Base-by-base conservation (phyloP, 805 yeast genomes). In the Sugiyamaella floridensis region DNA sequence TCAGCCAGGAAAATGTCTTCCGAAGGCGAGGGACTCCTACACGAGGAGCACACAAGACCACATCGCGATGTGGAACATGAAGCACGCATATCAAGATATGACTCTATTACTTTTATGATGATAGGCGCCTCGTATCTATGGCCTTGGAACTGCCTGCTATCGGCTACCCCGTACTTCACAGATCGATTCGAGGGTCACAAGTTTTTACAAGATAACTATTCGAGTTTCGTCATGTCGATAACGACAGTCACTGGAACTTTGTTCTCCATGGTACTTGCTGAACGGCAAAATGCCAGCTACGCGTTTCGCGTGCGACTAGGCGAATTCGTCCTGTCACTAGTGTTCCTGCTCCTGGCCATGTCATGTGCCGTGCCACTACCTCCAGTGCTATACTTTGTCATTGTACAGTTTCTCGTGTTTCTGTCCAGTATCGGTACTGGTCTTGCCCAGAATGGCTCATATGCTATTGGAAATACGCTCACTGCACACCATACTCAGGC, bases 91-190 rank as follows among this genome's bases (percentile, higher is more conserved):
- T 45, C 48, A 12, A 9, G 15, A 12, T 18, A 28, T 15, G 60
- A 62, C 45, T 87, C 86, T 62, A 26, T 76, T 10, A 79, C 92
- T 0, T 89, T 85, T 62, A 69, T 81, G 20, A 60, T 79, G 11
- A 76, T 86, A 7, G 97, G 97, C 0, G 75, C 88, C 12, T 85
- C 96, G 1, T 73, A 85, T 18, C 74, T 92, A 18, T 92, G 98
- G 97, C 98, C 98, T 0, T 92, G 98, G 97, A 93, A 92, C 72
- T 82, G 93, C 60, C 84, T 90, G 57, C 69, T 93, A 9, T 81
- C 95, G 1, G 96, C 97, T 0, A 79, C 96, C 0, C 85, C 85
- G 8, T 89, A 88, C 68, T 88, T 89, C 62, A 75, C 78, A 54
- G 76, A 79, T 58, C 65, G 89, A 59, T 80, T 92, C 56, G 69